These are phyloP conservation scores for Botrytis galanthina DNA, from an alignment of 2,329 filamentous ascomycete genomes.

Conservation along the genomic window DNA sequence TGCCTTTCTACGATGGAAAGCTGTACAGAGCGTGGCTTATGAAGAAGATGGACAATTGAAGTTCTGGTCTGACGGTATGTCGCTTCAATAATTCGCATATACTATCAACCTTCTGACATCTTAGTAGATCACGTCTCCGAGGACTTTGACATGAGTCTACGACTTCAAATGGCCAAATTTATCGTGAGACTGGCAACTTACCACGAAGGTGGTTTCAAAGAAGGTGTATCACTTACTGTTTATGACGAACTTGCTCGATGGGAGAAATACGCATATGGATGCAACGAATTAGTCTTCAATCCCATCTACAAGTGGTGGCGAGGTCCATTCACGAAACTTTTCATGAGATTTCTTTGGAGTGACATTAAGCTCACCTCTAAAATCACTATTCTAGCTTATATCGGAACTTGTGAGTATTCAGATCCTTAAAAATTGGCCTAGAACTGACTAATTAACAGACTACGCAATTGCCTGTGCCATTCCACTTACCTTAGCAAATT, in stretches of 20 bases:
- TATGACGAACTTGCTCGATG: constrained; percentile 71
- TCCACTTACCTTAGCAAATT: constrained; percentile 66
- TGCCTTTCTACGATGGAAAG: constrained; percentile 69
- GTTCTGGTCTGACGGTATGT: constrained; percentile 40
- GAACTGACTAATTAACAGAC: constrained; percentile 20
- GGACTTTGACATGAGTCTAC: constrained; percentile 73
- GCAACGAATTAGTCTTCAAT: constrained; percentile 69
- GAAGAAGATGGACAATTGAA: constrained; percentile 48
- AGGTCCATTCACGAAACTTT: constrained; percentile 65
- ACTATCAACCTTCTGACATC: not conserved
- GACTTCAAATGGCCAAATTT: constrained; percentile 67
- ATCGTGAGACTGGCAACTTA: constrained; percentile 68
- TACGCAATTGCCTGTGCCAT: constrained; percentile 67
- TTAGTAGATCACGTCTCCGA: constrained; percentile 57
- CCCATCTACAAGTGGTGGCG: constrained; percentile 61
- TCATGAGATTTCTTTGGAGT: constrained; percentile 57
- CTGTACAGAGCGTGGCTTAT: constrained; percentile 57
- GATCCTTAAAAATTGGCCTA: no score
- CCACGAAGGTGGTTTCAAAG: constrained; percentile 67
- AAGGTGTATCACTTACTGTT: constrained; percentile 70
- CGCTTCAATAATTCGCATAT: not conserved
- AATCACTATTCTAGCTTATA: constrained; percentile 68
- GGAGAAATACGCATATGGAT: constrained; percentile 72
- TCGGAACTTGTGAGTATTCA: constrained; percentile 45
- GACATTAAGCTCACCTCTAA: constrained; percentile 65